A percentile compares a stretch with the other conserved stretches of the same genome.
phyloP scores from a whole-genome alignment of 2,329 filamentous ascomycete species.

The Clathrospora elynae region DNA sequence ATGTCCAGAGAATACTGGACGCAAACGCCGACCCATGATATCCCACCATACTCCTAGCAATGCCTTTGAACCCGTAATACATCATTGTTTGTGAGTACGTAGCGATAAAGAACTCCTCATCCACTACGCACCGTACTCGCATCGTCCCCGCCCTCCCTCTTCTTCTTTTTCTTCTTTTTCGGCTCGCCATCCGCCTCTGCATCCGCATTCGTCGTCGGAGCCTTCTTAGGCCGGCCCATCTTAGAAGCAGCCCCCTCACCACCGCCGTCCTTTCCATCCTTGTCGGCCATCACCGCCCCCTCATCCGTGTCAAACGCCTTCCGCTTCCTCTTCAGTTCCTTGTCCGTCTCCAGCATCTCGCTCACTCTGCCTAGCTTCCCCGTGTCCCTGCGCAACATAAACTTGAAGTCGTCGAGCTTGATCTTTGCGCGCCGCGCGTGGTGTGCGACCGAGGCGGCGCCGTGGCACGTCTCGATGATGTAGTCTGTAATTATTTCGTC shows the following conservation, averaged over 20 bases:
- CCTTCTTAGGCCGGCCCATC: constrained; percentile 12
- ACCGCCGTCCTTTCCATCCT: constrained; percentile 23
- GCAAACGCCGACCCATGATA: no score
- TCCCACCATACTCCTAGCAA: no score
- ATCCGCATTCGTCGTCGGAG: constrained; percentile 5
- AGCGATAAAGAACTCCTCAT: no score
- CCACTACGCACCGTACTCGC: constrained; percentile 27
- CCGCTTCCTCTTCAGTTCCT: constrained; percentile 80
- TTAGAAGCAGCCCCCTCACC: constrained; percentile 11
- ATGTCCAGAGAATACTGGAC: no score
- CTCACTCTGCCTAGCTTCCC: constrained; percentile 85
- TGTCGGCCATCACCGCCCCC: constrained; percentile 59
- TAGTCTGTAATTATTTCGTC: constrained; percentile 95
- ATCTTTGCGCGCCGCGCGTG: constrained; percentile 92
- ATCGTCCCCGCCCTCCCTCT: constrained; percentile 24
- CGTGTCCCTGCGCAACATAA: constrained; percentile 84
- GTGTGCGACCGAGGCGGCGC: constrained; percentile 82
- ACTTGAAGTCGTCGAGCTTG: constrained; percentile 98
- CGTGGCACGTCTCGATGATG: constrained; percentile 90
- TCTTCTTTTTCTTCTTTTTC: constrained; percentile 27
- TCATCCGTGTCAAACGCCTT: constrained; percentile 74
- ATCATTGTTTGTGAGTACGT: no score
- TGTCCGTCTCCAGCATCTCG: constrained; percentile 86
- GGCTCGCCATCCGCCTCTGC: constrained; percentile 12
- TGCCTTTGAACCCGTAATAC: no score